Evolutionary conservation across 2,329 filamentous ascomycete genomes (phyloP).

Genomic region (Aureobasidium mangrovei): DNA sequence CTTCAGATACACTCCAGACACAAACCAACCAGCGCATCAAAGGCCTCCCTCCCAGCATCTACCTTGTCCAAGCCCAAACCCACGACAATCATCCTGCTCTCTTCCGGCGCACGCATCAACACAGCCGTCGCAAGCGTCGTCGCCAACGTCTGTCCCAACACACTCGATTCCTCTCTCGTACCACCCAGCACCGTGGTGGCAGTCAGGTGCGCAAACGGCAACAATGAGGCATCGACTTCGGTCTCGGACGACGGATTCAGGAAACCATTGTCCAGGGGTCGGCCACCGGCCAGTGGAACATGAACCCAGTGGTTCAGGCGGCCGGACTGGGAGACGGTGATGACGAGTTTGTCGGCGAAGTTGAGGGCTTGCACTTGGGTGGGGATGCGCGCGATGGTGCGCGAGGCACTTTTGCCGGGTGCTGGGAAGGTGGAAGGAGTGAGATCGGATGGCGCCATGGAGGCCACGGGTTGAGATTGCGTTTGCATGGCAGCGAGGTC

Average conservation of each 20-base stretch:
- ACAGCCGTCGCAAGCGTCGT: constrained; percentile 81
- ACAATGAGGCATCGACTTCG: constrained; percentile 33
- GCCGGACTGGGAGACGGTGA: constrained; percentile 81
- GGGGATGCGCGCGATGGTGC: constrained; percentile 55
- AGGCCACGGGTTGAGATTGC: background rate
- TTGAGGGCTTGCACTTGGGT: constrained; percentile 65
- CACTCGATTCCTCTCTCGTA: constrained; percentile 68
- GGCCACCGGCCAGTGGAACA: constrained; percentile 59
- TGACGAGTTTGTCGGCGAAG: constrained; percentile 83
- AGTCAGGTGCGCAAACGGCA: constrained; percentile 75
- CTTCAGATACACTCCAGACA: constrained; percentile 23
- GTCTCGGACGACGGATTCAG: constrained; percentile 36
- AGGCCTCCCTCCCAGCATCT: constrained; percentile 32
- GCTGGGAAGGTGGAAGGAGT: constrained; percentile 49
- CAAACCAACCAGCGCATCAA: constrained; percentile 30
- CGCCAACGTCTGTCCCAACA: constrained; percentile 74
- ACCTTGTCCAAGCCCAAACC: constrained; percentile 47
- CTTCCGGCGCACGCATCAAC: constrained; percentile 57
- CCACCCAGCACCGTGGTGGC: constrained; percentile 81
- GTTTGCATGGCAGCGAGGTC: background rate
- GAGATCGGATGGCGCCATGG: constrained; percentile 36
- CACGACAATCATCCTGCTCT: constrained; percentile 50
- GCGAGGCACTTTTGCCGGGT: constrained; percentile 35
- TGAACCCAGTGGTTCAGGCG: constrained; percentile 90
- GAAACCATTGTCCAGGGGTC: constrained; percentile 54